These are phyloP conservation scores for Xylaria intraflava DNA, from an alignment of 495 filamentous ascomycete genomes.

Conservation along the genomic window DNA sequence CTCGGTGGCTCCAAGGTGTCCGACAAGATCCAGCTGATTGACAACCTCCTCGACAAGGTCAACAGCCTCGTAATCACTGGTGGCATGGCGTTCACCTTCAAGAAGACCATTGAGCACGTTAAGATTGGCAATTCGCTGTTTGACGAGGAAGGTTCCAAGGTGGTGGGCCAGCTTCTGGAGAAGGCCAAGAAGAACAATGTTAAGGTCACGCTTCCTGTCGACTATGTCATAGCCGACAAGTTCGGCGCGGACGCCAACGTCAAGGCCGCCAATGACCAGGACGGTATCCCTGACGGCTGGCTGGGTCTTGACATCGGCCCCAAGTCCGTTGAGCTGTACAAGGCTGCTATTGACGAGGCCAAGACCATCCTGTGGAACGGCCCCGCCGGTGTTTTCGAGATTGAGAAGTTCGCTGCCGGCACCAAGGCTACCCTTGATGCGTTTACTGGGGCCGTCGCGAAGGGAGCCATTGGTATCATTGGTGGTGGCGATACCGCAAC, in stretches of 20 bases:
- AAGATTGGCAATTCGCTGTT: conserved; percentile 89
- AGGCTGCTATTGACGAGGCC: conserved; percentile 73
- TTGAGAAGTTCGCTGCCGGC: conserved; percentile 85
- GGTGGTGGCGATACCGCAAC: conserved; percentile 97
- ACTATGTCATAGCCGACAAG: conserved; percentile 95
- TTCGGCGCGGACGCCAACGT: conserved; percentile 79
- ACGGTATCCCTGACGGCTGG: conserved; percentile 92
- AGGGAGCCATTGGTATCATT: conserved; percentile 91
- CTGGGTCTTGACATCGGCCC: conserved; percentile 94
- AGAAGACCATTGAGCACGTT: conserved; percentile 89
- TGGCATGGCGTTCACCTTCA: conserved; percentile 99
- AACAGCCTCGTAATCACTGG: conserved; percentile 95
- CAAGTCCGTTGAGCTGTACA: conserved; percentile 77
- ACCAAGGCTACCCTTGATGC: conserved; percentile 88
- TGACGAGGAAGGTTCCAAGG: conserved; percentile 93
- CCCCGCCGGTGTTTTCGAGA: conserved; percentile 93
- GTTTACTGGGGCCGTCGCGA: conserved; percentile 68
- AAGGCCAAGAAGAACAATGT: conserved; percentile 97
- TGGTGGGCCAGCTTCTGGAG: conserved; percentile 75
- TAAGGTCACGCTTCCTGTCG: conserved; percentile 85
- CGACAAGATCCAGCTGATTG: conserved; percentile 99
- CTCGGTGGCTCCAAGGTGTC: conserved; percentile 97
- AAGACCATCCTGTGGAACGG: conserved; percentile 99
- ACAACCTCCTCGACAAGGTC: conserved; percentile 96
- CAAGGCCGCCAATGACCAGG: conserved; percentile 75